Evolutionary conservation across 2,329 filamentous ascomycete genomes (phyloP).

Genomic region (Furcasterigmium sp.): DNA sequence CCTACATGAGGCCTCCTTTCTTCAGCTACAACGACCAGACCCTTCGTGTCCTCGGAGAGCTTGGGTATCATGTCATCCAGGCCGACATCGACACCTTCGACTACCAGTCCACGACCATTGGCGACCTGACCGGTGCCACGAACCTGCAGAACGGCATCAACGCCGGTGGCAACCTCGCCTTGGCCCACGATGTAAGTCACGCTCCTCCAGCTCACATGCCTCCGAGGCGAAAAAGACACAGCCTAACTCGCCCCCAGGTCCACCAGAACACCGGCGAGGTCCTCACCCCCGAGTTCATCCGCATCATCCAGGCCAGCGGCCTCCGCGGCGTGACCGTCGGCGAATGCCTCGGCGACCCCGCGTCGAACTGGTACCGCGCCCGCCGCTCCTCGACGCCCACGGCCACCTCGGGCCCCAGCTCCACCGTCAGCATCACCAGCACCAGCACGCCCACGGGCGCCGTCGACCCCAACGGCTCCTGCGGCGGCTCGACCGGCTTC

Average conservation of each 20-base stretch:
- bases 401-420: slow-evolving; percentile 8
- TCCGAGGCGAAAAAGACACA: not conserved
- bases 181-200: slow-evolving; percentile 27
- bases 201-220: not conserved
- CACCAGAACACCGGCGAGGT: slow-evolving; percentile 33
- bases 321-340: slow-evolving; percentile 40
- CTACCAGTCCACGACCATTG: slow-evolving; percentile 27
- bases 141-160: slow-evolving; percentile 14
- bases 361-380: slow-evolving; percentile 40
- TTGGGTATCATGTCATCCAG: slow-evolving; percentile 30
- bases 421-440: slow-evolving; percentile 8
- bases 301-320: slow-evolving; percentile 28
- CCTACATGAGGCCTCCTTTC: slow-evolving; percentile 44
- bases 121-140: slow-evolving; percentile 23
- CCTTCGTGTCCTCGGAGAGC: slow-evolving; percentile 12
- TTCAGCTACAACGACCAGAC: slow-evolving; percentile 31
- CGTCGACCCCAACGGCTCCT: slow-evolving; percentile 6
- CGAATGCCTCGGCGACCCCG: slow-evolving; percentile 42
- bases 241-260: slow-evolving; percentile 13
- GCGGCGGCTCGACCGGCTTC: slow-evolving; percentile 1
- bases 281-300: slow-evolving; percentile 29
- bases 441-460: slow-evolving; percentile 11
- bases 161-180: slow-evolving; percentile 12
- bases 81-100: slow-evolving; percentile 31
- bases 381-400: slow-evolving; percentile 10